A percentile compares a stretch with the other conserved stretches of the same genome.
phyloP scores from a whole-genome alignment of 2,329 filamentous ascomycete species.

The Phymatotrichopsis omnivora region DNA sequence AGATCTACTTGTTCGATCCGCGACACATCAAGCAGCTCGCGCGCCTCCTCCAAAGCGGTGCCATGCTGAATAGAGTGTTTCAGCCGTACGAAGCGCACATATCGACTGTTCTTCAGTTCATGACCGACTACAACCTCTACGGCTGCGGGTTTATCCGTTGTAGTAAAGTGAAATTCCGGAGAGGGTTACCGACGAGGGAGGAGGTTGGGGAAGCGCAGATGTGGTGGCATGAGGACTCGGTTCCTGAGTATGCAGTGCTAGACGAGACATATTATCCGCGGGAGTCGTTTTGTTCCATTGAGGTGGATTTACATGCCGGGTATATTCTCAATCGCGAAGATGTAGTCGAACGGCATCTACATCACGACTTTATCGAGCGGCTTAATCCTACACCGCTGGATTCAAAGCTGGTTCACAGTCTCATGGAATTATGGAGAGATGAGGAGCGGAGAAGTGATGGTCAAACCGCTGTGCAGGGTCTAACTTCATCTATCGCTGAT shows the following conservation, averaged over 20 bases:
- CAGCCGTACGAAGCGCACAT: constrained; percentile 93
- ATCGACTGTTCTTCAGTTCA: constrained; percentile 89
- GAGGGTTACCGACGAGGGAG: constrained; percentile 61
- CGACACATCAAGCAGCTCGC: constrained; percentile 74
- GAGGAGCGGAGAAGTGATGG: constrained; percentile 60
- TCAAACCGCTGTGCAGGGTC: constrained; percentile 59
- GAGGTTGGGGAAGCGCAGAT: constrained; percentile 52
- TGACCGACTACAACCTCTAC: constrained; percentile 96
- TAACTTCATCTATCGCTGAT: constrained; percentile 84
- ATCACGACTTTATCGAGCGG: constrained; percentile 77
- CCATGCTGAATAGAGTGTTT: constrained; percentile 69
- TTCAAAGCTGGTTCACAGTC: constrained; percentile 80
- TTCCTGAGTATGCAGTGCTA: constrained; percentile 49
- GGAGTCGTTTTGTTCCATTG: constrained; percentile 77
- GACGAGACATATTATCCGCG: constrained; percentile 58
- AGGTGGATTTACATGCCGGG: constrained; percentile 81
- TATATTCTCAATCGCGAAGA: constrained; percentile 73
- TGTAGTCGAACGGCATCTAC: constrained; percentile 66
- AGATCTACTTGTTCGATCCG: constrained; percentile 89
- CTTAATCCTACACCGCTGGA: constrained; percentile 52
- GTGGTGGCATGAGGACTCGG: constrained; percentile 71
- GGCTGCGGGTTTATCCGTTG: constrained; percentile 81
- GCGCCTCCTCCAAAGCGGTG: constrained; percentile 78
- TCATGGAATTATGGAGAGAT: constrained; percentile 87
- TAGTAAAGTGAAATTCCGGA: constrained; percentile 59